Evolutionary conservation across 352 stramenopile genomes (phyloP), one percentile per base, ranked within the genome.

Genomic region (Phytophthora pinifolia): DNA sequence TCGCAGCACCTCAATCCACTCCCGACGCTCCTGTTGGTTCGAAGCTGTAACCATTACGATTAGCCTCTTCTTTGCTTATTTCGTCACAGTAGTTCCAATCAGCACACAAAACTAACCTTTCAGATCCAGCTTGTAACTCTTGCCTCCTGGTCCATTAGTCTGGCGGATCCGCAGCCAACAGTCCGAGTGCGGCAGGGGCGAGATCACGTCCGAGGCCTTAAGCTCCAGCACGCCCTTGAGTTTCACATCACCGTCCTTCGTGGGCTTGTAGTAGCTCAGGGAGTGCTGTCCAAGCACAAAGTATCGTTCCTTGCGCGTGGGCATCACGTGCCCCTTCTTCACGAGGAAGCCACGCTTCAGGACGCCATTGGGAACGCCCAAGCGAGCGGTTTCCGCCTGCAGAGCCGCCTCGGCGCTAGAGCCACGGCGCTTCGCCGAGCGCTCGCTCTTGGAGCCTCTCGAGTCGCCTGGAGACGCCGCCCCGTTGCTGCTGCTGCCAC

Each of bases 101-200:
- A 39, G 6, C n/a, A 41, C n/a, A 10, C 8, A 51, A 51, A 32
- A 47, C 34, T 15, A 30, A 89, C 79, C 79, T 75, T 81, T 84
- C 5, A 89, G 62, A 33, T 89, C 79, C 6, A 89, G 39, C 36
- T 84, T 86, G 54, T 89, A 89, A 45, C 39, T 64, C 55, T 88
- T 88, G 10, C 73, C 62, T 30, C 67, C 65, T 13, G 75, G 65
- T 0, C 76, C 73, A 14, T 60, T 46, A 29, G 62, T 70, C 59
- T 89, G 82, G 17, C 81, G 77, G 34, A 89, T 53, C 32, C 78
- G 62, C 42, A 89, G 79, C 79, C 79, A 89, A 44, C 72, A 51
- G 43, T 82, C 73, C 7, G 77, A 85, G 31, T 74, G 66, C 13
- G 76, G 67, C 25, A 63, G 36, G 8, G 79, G 67, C 18, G 74